These are phyloP conservation scores for Melanogaster broomeanus DNA, from an alignment of 768 basidiomycete species.

Conservation along the genomic window DNA sequence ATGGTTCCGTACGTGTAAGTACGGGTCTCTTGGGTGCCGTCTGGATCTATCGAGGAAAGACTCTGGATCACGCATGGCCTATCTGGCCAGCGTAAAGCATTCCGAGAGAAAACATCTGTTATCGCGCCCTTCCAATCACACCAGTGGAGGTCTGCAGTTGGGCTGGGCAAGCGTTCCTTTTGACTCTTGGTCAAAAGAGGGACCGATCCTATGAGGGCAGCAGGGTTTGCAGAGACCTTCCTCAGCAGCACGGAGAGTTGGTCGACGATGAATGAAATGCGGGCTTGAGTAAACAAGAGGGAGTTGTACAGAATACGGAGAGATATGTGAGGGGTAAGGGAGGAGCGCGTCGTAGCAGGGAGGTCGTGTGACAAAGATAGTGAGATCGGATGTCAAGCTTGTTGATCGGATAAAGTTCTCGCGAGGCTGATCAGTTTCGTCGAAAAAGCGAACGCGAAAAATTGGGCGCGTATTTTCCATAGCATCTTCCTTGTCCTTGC, in stretches of 20 bases:
- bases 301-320: slow-evolving; percentile 94
- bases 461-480: slow-evolving; percentile 56
- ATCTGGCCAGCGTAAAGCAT: slow-evolving; percentile 79
- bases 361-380: slow-evolving; percentile 83
- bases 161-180: slow-evolving; percentile 72
- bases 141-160: slow-evolving; percentile 90
- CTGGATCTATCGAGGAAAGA: slow-evolving; percentile 41
- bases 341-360: slow-evolving; percentile 63
- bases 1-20: slow-evolving; percentile 82
- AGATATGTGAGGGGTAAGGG: slow-evolving; percentile 73
- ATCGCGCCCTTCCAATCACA: slow-evolving; percentile 98
- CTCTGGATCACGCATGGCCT: slow-evolving; percentile 89
- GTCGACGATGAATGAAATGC: slow-evolving; percentile 79
- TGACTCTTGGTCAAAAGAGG: slow-evolving; percentile 78
- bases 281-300: slow-evolving; percentile 78
- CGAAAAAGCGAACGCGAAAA: slow-evolving; percentile 96
- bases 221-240: slow-evolving; percentile 66
- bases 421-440: slow-evolving; percentile 77
- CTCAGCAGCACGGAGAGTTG: slow-evolving; percentile 82
- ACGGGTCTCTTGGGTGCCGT: slow-evolving; percentile 50
- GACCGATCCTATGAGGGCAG: slow-evolving; percentile 73
- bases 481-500: slow-evolving; percentile 62
- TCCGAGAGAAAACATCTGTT: slow-evolving; percentile 89
- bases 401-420: slow-evolving; percentile 80
- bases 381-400: slow-evolving; percentile 87